These are phyloP conservation scores for Solanum clarkiae DNA, from an alignment of 257 asterid genomes.

Conservation along the genomic window DNA sequence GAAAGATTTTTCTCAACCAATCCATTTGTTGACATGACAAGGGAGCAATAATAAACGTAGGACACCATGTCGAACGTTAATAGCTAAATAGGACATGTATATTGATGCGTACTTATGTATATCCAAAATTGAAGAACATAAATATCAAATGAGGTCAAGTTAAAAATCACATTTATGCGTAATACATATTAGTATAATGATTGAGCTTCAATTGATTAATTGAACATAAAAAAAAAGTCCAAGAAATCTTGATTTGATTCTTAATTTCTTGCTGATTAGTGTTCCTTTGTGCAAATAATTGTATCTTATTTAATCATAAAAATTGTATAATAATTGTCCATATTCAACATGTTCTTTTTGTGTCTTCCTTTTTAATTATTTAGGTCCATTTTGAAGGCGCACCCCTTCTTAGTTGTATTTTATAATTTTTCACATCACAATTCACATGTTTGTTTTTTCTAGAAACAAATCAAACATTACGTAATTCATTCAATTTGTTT, in stretches of 20 bases:
- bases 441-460: neutral
- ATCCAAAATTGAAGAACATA: neutral
- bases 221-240: neutral
- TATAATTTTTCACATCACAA: neutral
- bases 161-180: neutral
- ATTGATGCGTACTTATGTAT: neutral
- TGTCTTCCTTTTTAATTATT: neutral
- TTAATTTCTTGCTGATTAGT: neutral
- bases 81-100: too few relatives aligned
- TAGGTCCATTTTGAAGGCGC: neutral
- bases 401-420: neutral
- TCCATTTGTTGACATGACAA: neutral
- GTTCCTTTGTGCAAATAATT: neutral
- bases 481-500: neutral
- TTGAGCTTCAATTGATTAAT: neutral
- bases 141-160: accelerated
- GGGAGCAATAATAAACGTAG: too few relatives aligned
- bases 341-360: neutral
- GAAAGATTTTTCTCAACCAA: too few relatives aligned
- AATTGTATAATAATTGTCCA: neutral
- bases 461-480: neutral
- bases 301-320: neutral
- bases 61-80: too few relatives aligned
- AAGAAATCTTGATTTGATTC: neutral
- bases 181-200: neutral